phyloP scores from a whole-genome alignment of 148 eudicot species.

The Selenicereus undatus region DNA sequence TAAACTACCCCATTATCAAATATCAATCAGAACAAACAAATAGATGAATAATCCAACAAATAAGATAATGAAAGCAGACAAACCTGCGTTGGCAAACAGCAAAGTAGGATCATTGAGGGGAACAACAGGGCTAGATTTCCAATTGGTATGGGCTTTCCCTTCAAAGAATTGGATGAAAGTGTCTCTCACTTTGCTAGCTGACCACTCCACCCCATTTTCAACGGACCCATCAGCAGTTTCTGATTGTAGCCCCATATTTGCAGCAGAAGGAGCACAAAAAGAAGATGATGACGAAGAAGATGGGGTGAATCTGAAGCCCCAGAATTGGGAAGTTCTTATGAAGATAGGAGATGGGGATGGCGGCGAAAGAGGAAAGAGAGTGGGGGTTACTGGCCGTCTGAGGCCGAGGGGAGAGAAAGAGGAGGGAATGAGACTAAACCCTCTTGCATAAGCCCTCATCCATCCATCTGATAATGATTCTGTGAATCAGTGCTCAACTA shows the following conservation, averaged over 20 bases:
- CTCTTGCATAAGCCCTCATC: conserved; percentile 34
- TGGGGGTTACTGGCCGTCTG: background rate
- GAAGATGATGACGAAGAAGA: conserved; percentile 7
- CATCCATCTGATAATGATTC: conserved; percentile 18
- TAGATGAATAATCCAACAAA: background rate
- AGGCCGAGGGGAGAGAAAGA: background rate
- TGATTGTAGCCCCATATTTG: conserved; percentile 24
- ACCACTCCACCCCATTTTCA: conserved; percentile 44
- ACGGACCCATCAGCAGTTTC: conserved; percentile 7
- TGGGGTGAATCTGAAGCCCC: conserved; percentile 4
- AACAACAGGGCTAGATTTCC: conserved; percentile 96
- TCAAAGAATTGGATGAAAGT: conserved; percentile 59
- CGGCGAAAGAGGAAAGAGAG: background rate
- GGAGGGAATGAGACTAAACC: conserved; percentile 14
- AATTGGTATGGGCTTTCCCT: conserved; percentile 46
- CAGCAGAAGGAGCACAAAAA: background rate
- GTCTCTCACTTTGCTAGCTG: conserved; percentile 64
- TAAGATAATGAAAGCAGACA: background rate
- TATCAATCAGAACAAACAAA: background rate
- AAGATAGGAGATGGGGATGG: background rate
- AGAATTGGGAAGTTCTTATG: background rate
- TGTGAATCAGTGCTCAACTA: background rate
- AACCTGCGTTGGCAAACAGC: conserved; percentile 96
- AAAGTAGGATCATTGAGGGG: conserved; percentile 91
- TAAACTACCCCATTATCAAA: background rate